A percentile compares a stretch with the other conserved stretches of the same genome.
Evolutionary conservation across 176 grass and related monocot genomes (phyloP).

Genomic region (Rhynchospora pubera): DNA sequence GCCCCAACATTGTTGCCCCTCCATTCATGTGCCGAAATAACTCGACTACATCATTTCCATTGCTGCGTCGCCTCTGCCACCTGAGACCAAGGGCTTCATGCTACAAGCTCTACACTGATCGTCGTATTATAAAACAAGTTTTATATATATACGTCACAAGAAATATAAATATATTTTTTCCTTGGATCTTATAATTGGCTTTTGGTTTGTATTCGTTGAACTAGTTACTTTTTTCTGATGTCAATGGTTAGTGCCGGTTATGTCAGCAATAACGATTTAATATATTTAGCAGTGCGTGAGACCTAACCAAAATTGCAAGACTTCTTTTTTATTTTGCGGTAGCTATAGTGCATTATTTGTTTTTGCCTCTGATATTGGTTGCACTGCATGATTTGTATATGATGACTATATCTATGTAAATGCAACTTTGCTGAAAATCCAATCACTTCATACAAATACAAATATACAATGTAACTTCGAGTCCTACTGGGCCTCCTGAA

Average conservation of each 20-base stretch:
- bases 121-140: too few species aligned
- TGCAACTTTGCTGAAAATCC: neutral
- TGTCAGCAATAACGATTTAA: neutral
- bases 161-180: neutral
- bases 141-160: too few species aligned
- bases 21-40: too few species aligned
- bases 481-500: too few species aligned
- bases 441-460: too few species aligned
- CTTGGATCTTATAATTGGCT: constrained; percentile 1
- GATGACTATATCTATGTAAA: neutral
- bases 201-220: constrained; percentile 18
- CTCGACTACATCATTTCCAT: too few species aligned
- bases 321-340: neutral
- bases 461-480: too few species aligned
- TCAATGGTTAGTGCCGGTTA: neutral
- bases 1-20: too few species aligned
- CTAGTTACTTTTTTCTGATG: neutral
- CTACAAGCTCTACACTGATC: too few species aligned
- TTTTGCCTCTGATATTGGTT: neutral
- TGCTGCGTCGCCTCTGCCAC: too few species aligned
- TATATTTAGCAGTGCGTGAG: neutral
- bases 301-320: neutral
- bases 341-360: neutral
- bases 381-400: too few species aligned
- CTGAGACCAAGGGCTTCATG: too few species aligned